phyloP scores from a whole-genome alignment of 331 rosid genomes.

The Arachis monticola region DNA sequence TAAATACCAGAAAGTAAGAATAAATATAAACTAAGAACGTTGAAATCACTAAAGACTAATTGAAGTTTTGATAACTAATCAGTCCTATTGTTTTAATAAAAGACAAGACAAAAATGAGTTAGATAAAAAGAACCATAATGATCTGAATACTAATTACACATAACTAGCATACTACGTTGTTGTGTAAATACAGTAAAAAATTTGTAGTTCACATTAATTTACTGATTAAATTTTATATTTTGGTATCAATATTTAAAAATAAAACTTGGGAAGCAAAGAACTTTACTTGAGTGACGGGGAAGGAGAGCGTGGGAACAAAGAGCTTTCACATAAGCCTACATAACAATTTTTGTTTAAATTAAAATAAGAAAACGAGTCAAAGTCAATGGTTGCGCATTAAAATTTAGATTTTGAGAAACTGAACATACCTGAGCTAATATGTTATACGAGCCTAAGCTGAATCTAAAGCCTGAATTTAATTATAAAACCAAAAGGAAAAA shows the following conservation, averaged over 20 bases:
- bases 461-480: slow-evolving; percentile 48
- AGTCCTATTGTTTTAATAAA: slow-evolving; percentile 7
- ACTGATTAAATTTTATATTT: neutral
- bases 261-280: slow-evolving; percentile 22
- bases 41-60: neutral
- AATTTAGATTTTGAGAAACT: neutral
- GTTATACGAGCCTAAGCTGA: slow-evolving; percentile 81
- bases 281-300: slow-evolving; percentile 65
- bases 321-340: slow-evolving; percentile 84
- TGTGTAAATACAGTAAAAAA: slow-evolving; percentile 15
- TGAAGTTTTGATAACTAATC: slow-evolving; percentile 24
- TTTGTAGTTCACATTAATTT: neutral
- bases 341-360: neutral
- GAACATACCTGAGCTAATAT: slow-evolving; percentile 80
- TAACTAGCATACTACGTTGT: neutral
- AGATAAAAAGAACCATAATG: neutral
- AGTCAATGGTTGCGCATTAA: neutral
- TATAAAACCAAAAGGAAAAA: neutral
- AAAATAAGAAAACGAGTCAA: neutral
- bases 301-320: slow-evolving; percentile 78
- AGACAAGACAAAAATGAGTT: slow-evolving; percentile 20
- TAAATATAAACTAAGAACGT: slow-evolving; percentile 25
- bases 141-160: slow-evolving; percentile 23
- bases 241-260: neutral
- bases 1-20: slow-evolving; percentile 45